Evolutionary conservation across 257 asterid species (phyloP), one percentile per base, ranked within the genome.

Genomic region (Fraxinus cuspidata): DNA sequence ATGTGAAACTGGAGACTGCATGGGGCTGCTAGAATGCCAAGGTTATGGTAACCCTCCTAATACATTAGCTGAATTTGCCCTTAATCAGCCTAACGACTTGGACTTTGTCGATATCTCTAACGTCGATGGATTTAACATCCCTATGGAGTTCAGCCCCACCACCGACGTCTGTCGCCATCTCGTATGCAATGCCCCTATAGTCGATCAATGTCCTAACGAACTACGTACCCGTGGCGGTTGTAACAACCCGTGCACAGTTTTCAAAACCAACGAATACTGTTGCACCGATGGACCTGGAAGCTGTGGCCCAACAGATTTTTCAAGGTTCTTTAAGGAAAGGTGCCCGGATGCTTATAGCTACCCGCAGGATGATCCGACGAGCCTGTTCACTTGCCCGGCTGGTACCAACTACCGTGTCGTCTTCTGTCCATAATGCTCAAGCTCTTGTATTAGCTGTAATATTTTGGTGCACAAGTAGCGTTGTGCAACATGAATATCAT

Each of bases 291-390:
- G 92, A n/a, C 84, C 78, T 0, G 90, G 89, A 3, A 83, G 74
- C 49, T 86, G 92, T 66, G 67, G 85, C 0, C 87, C 90, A 0
- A 86, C 90, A 2, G 0, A 13, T 0, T 12, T 29, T 0, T 88
- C 89, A 0, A 78, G 19, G 81, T 85, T 81, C 40, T 82, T 85
- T 28, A 82, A 85, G 84, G 74, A 78, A 12, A 82, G 84, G 68
- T 89, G 93, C 44, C 87, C 93, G 5, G 85, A 87, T 81, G 93
- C 93, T 13, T 89, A 85, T 6, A 85, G 87, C 73, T 87, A 82
- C 34, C 93, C 93, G 16, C 86, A 71, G 78, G 91, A 89, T 83
- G 90, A 87, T 74, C 82, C 71, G 0, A 89, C 88, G 0, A 89
- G 90, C 63, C 77, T 80, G 47, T 82, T 83, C 44, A 89, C 90